Evolutionary conservation across 768 basidiomycete species (phyloP), one percentile per base, ranked within the genome.

Genomic region (Suillus subluteus): DNA sequence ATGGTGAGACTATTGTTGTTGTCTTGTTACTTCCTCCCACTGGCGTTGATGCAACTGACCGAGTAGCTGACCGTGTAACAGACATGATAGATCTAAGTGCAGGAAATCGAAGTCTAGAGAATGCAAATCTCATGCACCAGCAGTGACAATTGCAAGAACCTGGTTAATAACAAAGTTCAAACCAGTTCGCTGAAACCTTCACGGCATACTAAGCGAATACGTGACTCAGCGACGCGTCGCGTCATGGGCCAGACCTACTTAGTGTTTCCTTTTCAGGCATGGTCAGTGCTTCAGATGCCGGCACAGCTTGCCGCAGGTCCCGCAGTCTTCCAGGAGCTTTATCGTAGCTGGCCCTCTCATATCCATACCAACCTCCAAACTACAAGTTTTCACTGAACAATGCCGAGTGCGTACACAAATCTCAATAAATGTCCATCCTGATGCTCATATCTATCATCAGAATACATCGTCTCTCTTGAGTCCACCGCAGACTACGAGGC

Each of bases 51-150:
- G 40, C 6, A 30, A 56, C 35, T 30, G 68, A 62, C 50, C 78
- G 75, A 63, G 66, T 76, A 55, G 72, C 62, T 62, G 78, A 79
- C 46, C 78, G 78, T 16, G 78, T 79, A 50, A 73, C 70, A 59
- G 77, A 78, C 81, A 82, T 82, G 12, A 6, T 73, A 65, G 67
- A 43, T 61, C 41, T 43, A 30, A 41, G 38, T 26, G 9, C 16
- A 41, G n/a, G 30, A 13, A 18, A 61, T 21, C 6, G 23, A 61
- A 32, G 41, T 61, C 26, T 30, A 26, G 18, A 56, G 55, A 56
- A 56, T 21, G 55, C 55, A 56, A 56, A 37, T 35, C 21, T 37
- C 55, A 56, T 56, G 21, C 54, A 32, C 52, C 6, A 35, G 35
- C 6, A 35, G 35, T 35, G 6, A 54, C 26, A 54, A 9, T 54